Percentiles rank a stretch among this genome's conserved stretches.
Conservation (phyloP, 148 eudicot species). For the Agrostemma githago region DNA sequence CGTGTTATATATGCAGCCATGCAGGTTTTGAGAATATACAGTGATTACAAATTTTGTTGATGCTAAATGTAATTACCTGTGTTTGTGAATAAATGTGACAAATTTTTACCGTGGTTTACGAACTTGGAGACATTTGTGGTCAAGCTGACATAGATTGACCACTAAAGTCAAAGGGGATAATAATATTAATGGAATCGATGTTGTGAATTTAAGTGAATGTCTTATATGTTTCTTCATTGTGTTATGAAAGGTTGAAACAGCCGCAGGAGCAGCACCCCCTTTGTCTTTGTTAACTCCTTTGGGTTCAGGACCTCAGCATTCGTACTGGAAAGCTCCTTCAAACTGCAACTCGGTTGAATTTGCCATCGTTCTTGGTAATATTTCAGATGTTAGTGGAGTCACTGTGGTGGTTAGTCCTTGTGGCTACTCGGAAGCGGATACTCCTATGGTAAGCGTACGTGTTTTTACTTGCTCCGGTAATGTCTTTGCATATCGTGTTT, state of each 20-base stretch:
- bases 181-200: background rate
- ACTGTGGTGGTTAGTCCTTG: constrained; percentile 76
- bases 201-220: background rate
- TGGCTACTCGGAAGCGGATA: constrained; percentile 86
- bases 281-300: constrained; percentile 80
- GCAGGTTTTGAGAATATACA: background rate
- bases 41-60: no score
- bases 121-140: background rate
- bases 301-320: constrained; percentile 55
- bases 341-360: constrained; percentile 64
- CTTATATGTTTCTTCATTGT: constrained; percentile 21
- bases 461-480: background rate
- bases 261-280: constrained; percentile 78
- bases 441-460: constrained; percentile 67
- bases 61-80: background rate
- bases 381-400: constrained; percentile 84
- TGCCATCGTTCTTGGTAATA: constrained; percentile 62
- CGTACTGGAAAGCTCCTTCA: constrained; percentile 89
- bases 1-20: background rate
- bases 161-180: background rate
- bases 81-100: background rate
- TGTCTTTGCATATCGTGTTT: constrained; percentile 1
- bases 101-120: background rate
- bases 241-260: constrained; percentile 67
- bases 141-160: background rate